Evolutionary conservation across 1,284 basidiomycete genomes (phyloP).

Genomic region (Ceratobasidium sp.): DNA sequence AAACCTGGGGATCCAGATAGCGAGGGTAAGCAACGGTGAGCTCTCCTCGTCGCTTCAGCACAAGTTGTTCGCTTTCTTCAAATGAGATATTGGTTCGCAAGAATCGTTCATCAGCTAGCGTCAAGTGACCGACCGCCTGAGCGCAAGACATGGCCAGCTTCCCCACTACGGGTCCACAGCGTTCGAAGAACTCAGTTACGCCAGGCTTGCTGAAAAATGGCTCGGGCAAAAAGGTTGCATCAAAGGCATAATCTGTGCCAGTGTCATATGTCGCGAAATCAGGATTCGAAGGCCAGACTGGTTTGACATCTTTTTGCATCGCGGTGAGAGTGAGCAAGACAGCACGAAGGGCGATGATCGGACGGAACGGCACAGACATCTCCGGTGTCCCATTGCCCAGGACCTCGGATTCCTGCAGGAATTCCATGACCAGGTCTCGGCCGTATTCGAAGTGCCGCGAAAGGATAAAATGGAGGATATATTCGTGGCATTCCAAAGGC

Average conservation of each 20-base stretch:
- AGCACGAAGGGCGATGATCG: conserved; percentile 82
- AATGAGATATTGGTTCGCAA: conserved; percentile 71
- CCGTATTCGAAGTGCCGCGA: conserved; percentile 91
- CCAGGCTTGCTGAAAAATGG: conserved; percentile 71
- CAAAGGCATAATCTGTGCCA: conserved; percentile 75
- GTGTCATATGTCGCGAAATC: conserved; percentile 72
- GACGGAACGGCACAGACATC: conserved; percentile 76
- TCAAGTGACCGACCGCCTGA: conserved; percentile 79
- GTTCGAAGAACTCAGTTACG: conserved; percentile 82
- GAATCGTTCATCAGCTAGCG: conserved; percentile 83
- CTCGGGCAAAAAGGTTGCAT: conserved; percentile 67
- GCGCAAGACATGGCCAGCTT: conserved; percentile 74
- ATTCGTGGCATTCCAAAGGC: conserved; percentile 80
- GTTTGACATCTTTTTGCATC: conserved; percentile 77
- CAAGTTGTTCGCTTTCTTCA: conserved; percentile 75
- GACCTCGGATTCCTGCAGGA: conserved; percentile 72
- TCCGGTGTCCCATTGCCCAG: conserved; percentile 52
- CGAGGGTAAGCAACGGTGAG: conserved; percentile 74
- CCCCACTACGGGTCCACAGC: conserved; percentile 72
- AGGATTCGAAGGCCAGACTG: conserved; percentile 79
- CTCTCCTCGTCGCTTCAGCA: conserved; percentile 77
- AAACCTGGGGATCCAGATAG: conserved; percentile 73
- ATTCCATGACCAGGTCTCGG: conserved; percentile 81
- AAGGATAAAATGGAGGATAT: conserved; percentile 85
- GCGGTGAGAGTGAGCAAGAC: conserved; percentile 78